Evolutionary conservation across 768 basidiomycete species (phyloP).

Genomic region (Leccinum disarticulatum): DNA sequence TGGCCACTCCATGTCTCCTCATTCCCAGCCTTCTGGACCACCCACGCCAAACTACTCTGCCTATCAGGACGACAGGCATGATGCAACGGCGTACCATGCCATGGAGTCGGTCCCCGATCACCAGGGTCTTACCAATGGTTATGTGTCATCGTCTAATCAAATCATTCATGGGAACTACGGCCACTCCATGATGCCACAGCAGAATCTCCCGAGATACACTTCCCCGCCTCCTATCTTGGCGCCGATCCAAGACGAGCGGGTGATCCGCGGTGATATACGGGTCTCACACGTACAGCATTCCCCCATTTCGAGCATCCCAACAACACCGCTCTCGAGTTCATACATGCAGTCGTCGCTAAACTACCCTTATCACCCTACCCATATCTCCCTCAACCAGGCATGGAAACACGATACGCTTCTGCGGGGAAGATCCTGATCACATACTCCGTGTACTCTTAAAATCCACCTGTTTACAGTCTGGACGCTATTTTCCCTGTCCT

Average conservation of each 20-base stretch:
- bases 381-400: conserved; percentile 37
- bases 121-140: conserved; percentile 31
- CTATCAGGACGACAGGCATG: conserved; percentile 45
- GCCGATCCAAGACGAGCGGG: conserved; percentile 48
- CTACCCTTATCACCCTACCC: conserved; percentile 42
- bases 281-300: conserved; percentile 33
- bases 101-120: conserved; percentile 34
- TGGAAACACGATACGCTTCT: conserved; percentile 50
- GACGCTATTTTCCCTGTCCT: neutral
- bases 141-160: conserved; percentile 32
- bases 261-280: conserved; percentile 32
- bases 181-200: conserved; percentile 22
- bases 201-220: conserved; percentile 38
- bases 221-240: conserved; percentile 58
- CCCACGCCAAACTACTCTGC: conserved; percentile 40
- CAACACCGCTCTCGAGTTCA: conserved; percentile 32
- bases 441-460: neutral
- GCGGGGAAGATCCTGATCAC: conserved; percentile 32
- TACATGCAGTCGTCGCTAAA: conserved; percentile 45
- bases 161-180: conserved; percentile 27
- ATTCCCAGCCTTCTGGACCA: conserved; percentile 33
- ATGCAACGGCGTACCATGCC: conserved; percentile 40
- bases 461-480: neutral
- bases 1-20: conserved; percentile 45
- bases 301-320: conserved; percentile 33